These are phyloP conservation scores for Pleodorina starrii DNA, from an alignment of 139 green algal genomes.

Conservation along the genomic window DNA sequence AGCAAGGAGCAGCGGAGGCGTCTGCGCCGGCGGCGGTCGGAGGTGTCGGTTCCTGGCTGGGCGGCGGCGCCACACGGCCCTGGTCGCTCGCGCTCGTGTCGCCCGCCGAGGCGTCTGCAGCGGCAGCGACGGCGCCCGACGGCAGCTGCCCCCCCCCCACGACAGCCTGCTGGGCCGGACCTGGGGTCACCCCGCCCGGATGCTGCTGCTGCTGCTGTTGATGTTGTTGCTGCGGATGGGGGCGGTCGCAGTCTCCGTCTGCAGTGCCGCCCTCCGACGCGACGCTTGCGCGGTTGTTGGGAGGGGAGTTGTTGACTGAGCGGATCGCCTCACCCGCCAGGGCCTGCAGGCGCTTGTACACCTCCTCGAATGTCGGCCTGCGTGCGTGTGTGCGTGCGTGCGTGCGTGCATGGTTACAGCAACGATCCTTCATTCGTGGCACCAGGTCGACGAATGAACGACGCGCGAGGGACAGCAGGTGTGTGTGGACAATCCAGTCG, in stretches of 20 bases:
- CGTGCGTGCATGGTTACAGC: background rate
- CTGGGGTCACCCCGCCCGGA: background rate
- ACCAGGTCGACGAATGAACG: too few species aligned
- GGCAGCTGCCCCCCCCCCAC: background rate
- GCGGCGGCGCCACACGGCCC: background rate
- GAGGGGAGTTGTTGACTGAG: background rate
- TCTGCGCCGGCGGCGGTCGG: too few species aligned
- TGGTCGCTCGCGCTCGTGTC: background rate
- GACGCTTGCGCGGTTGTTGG: background rate
- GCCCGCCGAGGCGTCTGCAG: background rate
- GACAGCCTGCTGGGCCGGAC: too few species aligned
- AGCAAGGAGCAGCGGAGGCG: too few species aligned
- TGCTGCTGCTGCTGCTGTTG: background rate
- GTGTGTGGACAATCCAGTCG: too few species aligned
- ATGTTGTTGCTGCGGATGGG: background rate
- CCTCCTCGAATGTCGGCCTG: constrained; percentile 28
- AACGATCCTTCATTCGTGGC: too few species aligned
- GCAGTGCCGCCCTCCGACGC: background rate
- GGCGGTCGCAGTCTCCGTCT: background rate
- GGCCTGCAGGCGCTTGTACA: background rate
- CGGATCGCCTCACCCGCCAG: background rate
- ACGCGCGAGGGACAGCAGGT: too few species aligned
- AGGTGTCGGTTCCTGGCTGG: background rate
- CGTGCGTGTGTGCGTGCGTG: background rate
- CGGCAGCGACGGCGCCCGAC: background rate